Conservation (phyloP, 371 early-diverging fungal species). For the Mucor velutinosus region DNA sequence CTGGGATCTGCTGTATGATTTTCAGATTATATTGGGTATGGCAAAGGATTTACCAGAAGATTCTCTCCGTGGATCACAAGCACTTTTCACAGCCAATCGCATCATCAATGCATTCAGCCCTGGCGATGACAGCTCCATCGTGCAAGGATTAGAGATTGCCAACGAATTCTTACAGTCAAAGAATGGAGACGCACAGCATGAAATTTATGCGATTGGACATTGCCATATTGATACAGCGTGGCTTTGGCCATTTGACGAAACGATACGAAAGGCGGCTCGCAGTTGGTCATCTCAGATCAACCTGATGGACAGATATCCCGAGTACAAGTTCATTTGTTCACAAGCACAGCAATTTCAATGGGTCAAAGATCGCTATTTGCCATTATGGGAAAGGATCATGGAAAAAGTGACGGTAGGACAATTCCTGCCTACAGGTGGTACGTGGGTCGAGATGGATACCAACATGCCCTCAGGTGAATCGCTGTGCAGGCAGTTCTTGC, state of each 20-base stretch:
- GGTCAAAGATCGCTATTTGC: conserved; percentile 79
- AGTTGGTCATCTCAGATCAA: conserved; percentile 85
- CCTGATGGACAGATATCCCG: conserved; percentile 82
- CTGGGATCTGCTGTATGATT: conserved; percentile 72
- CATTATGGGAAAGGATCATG: conserved; percentile 74
- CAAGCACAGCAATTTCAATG: conserved; percentile 96
- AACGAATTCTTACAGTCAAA: conserved; percentile 62
- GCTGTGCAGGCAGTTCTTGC: conserved; percentile 89
- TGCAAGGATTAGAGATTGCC: conserved; percentile 56
- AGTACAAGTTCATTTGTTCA: conserved; percentile 85
- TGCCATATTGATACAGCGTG: conserved; percentile 63
- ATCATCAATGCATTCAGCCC: conserved; percentile 76
- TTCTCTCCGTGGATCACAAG: conserved; percentile 75
- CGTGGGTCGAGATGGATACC: conserved; percentile 99
- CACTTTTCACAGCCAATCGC: conserved; percentile 80
- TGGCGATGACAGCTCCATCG: conserved; percentile 51
- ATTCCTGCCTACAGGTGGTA: conserved; percentile 91
- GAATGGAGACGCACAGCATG: conserved; percentile 41
- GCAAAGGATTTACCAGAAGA: conserved; percentile 74
- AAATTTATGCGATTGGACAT: conserved; percentile 38
- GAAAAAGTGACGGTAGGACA: conserved; percentile 65
- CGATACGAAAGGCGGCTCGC: conserved; percentile 88
- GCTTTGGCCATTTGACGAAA: conserved; percentile 90
- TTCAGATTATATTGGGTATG: conserved; percentile 81
- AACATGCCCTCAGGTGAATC: conserved; percentile 95